Evolutionary conservation across 331 rosid genomes (phyloP), one percentile per base, ranked within the genome.

Genomic region (Quercus lobata): DNA sequence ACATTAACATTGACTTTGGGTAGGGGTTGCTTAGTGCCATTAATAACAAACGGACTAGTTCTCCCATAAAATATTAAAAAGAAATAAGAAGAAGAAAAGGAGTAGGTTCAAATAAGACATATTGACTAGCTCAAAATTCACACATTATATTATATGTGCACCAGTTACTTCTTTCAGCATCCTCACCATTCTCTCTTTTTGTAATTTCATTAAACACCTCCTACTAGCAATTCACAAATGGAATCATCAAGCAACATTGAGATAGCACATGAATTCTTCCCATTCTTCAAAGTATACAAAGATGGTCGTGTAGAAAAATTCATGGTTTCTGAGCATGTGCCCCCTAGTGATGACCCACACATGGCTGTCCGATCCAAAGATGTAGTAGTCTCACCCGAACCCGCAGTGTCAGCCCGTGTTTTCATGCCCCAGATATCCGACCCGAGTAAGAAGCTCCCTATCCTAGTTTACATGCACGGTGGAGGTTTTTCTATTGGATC

Each of bases 401-500:
- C 76, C 5, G 71, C 71, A 17, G 46, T 70, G 7, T 70, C 61
- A 6, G 81, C 71, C 60, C 17, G 76, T 9, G 25, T 78, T 19
- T 78, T 69, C 70, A 7, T 57, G 19, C 81, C 79, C 12, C 24
- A 35, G 4, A 25, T 32, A 70, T 18, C 34, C 22, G 16, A 21
- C 71, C 35, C 70, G 0, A 29, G 8, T 69, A 76, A 46, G 41
- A 69, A 71, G 58, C 19, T 78, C 46, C 81, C 81, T n/a, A 69
- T 78, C 6, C 58, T 78, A 37, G 71, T 78, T 53, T 69, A 78
- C 69, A 37, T 55, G 60, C 76, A 78, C 49, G 76, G 81, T 11
- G 76, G 81, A 24, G 69, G 76, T 22, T 78, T 78, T 76, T 78
- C 76, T 70, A 8, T 29, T 2, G 76, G 76, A 57, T 78, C 81